These are phyloP conservation scores for Solanum phureja DNA, from an alignment of 257 asterid species.

Conservation along the genomic window DNA sequence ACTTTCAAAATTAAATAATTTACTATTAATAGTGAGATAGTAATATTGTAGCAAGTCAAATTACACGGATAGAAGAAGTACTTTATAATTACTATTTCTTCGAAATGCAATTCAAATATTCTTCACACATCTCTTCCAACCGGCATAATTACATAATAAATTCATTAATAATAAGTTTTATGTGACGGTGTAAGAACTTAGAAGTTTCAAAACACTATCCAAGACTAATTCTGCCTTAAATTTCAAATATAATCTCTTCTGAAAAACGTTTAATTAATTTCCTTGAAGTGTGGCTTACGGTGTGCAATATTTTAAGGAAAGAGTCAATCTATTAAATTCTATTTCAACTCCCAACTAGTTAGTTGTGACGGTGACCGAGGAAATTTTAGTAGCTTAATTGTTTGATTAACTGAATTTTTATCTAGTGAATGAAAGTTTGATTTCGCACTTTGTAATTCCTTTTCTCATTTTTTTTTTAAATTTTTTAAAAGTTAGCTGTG, in stretches of 20 bases:
- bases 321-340: neutral
- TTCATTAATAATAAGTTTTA: neutral
- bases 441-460: rapidly evolving
- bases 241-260: neutral
- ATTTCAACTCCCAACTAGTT: neutral
- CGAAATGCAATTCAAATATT: neutral
- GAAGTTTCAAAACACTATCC: neutral
- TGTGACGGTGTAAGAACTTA: neutral
- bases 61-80: too few species aligned
- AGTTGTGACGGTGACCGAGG: rapidly evolving
- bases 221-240: neutral
- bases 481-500: too few species aligned
- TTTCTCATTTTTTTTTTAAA: too few species aligned
- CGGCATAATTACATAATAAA: neutral
- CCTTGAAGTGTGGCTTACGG: neutral
- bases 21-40: too few species aligned
- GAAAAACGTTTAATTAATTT: neutral
- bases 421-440: rapidly evolving
- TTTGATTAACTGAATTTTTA: neutral
- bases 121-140: neutral
- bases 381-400: too few species aligned
- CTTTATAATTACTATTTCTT: too few species aligned
- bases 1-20: too few species aligned
- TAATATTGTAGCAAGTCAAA: too few species aligned
- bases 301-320: neutral